phyloP scores from a whole-genome alignment of 2,329 filamentous ascomycete species.

The Penicillium sp. region DNA sequence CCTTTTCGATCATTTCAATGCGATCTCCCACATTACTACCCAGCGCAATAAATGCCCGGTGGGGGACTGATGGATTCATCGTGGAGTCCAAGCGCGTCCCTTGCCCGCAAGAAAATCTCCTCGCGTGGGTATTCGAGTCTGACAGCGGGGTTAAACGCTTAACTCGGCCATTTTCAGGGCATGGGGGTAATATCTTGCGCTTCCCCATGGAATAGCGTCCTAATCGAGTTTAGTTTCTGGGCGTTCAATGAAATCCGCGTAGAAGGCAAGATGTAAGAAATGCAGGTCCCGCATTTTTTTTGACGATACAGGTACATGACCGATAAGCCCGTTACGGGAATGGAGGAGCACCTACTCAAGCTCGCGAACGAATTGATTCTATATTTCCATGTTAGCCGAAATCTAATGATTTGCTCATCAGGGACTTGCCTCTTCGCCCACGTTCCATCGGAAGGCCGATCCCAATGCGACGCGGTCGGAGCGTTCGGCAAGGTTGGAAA shows the following conservation, averaged over 20 bases:
- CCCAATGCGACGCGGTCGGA: slow-evolving; percentile 6
- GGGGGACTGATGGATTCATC: slow-evolving; percentile 18
- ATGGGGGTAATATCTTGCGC: background rate
- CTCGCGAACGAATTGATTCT: slow-evolving; percentile 4
- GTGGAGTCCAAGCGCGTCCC: slow-evolving; percentile 9
- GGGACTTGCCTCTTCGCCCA: slow-evolving; percentile 8
- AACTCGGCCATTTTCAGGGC: slow-evolving; percentile 9
- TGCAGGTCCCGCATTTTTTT: slow-evolving; percentile 10
- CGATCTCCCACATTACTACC: slow-evolving; percentile 92
- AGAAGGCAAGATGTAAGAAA: slow-evolving; percentile 8
- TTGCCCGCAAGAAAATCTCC: slow-evolving; percentile 20
- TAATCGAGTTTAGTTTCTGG: slow-evolving; percentile 9
- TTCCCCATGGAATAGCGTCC: slow-evolving; percentile 5
- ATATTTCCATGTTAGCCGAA: background rate
- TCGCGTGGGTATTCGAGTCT: slow-evolving; percentile 10
- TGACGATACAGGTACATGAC: slow-evolving; percentile 11
- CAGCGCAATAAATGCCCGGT: slow-evolving; percentile 74
- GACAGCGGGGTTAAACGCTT: slow-evolving; percentile 8
- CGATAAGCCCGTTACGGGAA: slow-evolving; percentile 12
- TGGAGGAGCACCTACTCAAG: slow-evolving; percentile 14
- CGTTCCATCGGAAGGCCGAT: slow-evolving; percentile 6
- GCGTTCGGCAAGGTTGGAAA: slow-evolving; percentile 6
- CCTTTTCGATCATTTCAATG: slow-evolving; percentile 77
- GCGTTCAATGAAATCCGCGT: background rate
- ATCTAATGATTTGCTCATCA: background rate